Base-by-base conservation (phyloP, 2,329 filamentous ascomycete species). In the Penicillium brasilianum region DNA sequence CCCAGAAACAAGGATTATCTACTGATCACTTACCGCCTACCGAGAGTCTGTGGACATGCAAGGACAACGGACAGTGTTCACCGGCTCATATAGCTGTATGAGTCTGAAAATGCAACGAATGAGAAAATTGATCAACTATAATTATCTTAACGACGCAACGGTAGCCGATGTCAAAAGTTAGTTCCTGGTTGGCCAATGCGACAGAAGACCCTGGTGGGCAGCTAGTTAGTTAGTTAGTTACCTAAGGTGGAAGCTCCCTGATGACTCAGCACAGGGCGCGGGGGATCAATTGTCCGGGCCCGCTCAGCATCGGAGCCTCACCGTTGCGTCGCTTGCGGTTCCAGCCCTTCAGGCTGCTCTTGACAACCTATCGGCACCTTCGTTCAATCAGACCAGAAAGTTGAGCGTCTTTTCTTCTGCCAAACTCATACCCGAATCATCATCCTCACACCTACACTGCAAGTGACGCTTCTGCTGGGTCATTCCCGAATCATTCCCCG, bases 251-350 rank as follows among this genome's bases (percentile, higher is more conserved):
- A 32, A 49, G 46, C 46, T 36, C 30, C n/a, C 11, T 6, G 14
- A 48, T 48, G 22, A 48, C 36, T 36, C 20, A 36, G 50, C 22
- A 41, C 8, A 28, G 36, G 20, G 22, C 20, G 11, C 30, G 34
- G 43, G 48, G 54, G 56, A 61, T 39, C 22, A 46, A 63, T 65
- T 58, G 56, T 61, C 63, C 63, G 58, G 14, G n/a, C 5, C 37
- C 28, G 48, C 37, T 32, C 59, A 44, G 55, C 56, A 62, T 46
- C 46, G 60, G 57, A 65, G 60, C 53, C 63, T 63, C 63, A 57
- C 57, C 57, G 58, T 65, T 59, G 53, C 58, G 58, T 60, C 58
- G 59, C 36, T 56, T 55, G 55, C 48, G 49, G 55, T 54, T 56
- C 46, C 53, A 28, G 56, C 53, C n/a, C 44, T 52, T 52, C 44